phyloP scores from a whole-genome alignment of 345 rosid genomes.

The Citrus cavaleriei region DNA sequence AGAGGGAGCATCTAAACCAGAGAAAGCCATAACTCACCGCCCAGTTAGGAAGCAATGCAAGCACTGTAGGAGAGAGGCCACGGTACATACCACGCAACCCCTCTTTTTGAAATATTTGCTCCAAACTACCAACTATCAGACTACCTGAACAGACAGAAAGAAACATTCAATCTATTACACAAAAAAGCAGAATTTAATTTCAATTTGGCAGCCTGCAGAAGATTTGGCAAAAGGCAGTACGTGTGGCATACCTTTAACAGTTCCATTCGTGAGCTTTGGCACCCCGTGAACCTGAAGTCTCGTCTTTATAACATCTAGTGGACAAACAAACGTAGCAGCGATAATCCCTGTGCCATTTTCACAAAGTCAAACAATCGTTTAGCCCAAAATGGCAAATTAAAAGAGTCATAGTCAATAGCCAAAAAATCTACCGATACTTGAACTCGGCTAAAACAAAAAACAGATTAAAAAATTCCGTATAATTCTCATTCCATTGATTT shows the following conservation, averaged over 20 bases:
- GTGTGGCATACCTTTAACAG: constrained; percentile 39
- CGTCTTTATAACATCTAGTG: constrained; percentile 87
- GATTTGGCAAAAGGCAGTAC: background rate
- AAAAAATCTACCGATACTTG: background rate
- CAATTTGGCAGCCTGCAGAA: background rate
- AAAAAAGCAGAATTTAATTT: background rate
- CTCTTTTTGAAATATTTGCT: constrained; percentile 63
- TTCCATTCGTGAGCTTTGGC: constrained; percentile 38
- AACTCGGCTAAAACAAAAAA: background rate
- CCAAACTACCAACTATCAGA: constrained; percentile 71
- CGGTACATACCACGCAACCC: constrained; percentile 80
- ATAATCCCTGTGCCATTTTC: constrained; percentile 45
- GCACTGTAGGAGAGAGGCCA: constrained; percentile 69
- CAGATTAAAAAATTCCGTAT: background rate
- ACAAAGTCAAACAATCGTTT: background rate
- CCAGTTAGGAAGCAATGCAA: constrained; percentile 90
- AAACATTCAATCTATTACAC: background rate
- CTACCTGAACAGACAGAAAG: constrained; percentile 50
- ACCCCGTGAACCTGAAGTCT: constrained; percentile 91
- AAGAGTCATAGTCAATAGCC: background rate
- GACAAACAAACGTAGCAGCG: constrained; percentile 91
- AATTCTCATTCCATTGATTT: background rate
- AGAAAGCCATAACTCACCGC: constrained; percentile 43
- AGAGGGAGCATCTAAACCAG: background rate
- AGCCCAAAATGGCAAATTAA: background rate